Base-by-base conservation (phyloP, 202 grass and related monocot genomes). In the Panicum hallii region DNA sequence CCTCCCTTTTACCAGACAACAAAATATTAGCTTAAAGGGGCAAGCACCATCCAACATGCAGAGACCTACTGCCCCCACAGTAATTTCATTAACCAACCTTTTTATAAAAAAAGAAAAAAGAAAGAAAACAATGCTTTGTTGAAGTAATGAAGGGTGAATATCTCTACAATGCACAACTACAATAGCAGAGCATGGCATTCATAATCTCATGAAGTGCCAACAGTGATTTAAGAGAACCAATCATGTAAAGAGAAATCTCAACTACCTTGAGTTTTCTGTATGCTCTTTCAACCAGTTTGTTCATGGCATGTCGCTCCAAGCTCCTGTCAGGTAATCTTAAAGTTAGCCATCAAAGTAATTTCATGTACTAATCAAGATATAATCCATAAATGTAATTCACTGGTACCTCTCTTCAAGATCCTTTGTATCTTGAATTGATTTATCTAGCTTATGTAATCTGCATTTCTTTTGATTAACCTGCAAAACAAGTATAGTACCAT, bases 381-480 rank as follows among this genome's bases (percentile, higher is more conserved):
- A 90, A 63, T 43, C 17, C 34, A 66, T 3, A 77, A 68, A 58
- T 41, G 74, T 41, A 72, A 82, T 52, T 3, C 19, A 65, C 12
- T 11, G 10, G 73, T 89, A 97, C 94, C 94, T 93, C 66, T 94
- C 88, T 66, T 97, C 90, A 23, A 87, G 49, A 63, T 67, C 81
- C 85, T 97, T 94, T 30, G 82, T 90, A 76, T 92, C 88, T 62
- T 84, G 86, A 89, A 97, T 90, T 69, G 74, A 82, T 88, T 84
- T 84, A 63, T 91, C 92, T 60, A 97, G 84, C 76, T 89, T 94
- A 79, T 79, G 86, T 72, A 97, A 89, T 46, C 63, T 82, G 82
- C 41, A 75, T 86, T 91, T 94, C 90, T 90, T 97, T 90, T 92
- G 89, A 46, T 83, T 88, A 42, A 93, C 84, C 94, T 94, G 88